A percentile compares a stretch with the other conserved stretches of the same genome.
phyloP scores from a whole-genome alignment of 2,329 filamentous ascomycete species.

The Fusarium pseudocircinatum region DNA sequence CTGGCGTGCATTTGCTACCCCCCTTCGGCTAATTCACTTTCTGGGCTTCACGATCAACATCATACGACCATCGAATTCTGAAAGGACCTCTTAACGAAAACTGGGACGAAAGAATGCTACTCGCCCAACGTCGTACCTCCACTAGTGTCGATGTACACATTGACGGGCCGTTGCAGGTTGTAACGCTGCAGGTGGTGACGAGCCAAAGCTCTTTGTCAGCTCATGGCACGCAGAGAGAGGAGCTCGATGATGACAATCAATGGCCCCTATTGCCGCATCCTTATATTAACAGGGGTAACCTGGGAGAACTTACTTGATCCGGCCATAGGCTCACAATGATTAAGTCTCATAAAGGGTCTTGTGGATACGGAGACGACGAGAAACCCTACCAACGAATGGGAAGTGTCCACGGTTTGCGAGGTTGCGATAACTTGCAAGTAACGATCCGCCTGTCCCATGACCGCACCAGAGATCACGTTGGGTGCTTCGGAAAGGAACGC shows the following conservation, averaged over 20 bases:
- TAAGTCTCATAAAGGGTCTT: background rate
- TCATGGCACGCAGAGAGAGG: conserved; percentile 15
- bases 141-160: conserved; percentile 13
- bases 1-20: conserved; percentile 38
- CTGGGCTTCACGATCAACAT: conserved; percentile 19
- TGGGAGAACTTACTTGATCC: conserved; percentile 24
- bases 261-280: conserved; percentile 27
- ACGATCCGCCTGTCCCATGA: background rate
- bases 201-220: background rate
- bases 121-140: background rate
- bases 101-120: background rate
- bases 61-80: conserved; percentile 37
- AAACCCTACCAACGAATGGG: background rate
- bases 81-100: background rate
- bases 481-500: background rate
- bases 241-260: conserved; percentile 12
- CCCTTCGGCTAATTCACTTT: conserved; percentile 29
- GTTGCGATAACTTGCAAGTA: background rate
- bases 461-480: background rate
- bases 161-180: conserved; percentile 27
- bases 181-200: conserved; percentile 10
- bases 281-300: conserved; percentile 28
- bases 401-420: background rate
- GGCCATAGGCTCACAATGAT: conserved; percentile 19
- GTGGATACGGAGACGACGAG: background rate